Percentiles rank a stretch among this genome's conserved stretches.
Conservation (phyloP, 2,329 filamentous ascomycete species). For the Chalaropsis thielavioides region DNA sequence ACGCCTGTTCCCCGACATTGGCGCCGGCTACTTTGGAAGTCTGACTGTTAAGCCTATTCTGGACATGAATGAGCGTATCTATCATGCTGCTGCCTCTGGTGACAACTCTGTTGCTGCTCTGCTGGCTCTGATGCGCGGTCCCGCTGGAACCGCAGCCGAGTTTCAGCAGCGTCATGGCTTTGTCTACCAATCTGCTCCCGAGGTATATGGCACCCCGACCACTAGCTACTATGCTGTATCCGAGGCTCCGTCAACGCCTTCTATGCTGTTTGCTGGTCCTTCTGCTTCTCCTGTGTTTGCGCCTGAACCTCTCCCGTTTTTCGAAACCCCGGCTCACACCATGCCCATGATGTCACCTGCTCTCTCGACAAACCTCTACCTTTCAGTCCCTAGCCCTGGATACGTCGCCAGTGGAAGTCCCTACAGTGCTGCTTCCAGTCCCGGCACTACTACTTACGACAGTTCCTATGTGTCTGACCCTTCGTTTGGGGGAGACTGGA, state of each 20-base stretch:
- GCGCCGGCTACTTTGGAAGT: conserved; percentile 73
- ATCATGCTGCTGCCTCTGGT: conserved; percentile 22
- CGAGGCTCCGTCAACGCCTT: conserved; percentile 6
- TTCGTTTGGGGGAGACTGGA: conserved; percentile 7
- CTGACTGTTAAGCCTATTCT: conserved; percentile 70
- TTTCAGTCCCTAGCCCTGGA: conserved; percentile 12
- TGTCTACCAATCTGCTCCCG: conserved; percentile 3
- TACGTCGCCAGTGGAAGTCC: conserved; percentile 10
- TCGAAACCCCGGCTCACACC: conserved; percentile 4
- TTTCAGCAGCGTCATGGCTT: conserved; percentile 13
- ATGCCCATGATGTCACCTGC: conserved; percentile 15
- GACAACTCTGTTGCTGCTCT: not conserved
- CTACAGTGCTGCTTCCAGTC: conserved; percentile 14
- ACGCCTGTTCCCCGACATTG: conserved; percentile 81
- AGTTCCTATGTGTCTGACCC: conserved; percentile 11
- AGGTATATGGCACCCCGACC: conserved; percentile 13
- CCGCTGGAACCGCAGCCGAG: conserved; percentile 8
- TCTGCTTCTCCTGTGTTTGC: conserved; percentile 9
- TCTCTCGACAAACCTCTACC: conserved; percentile 6
- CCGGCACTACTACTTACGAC: conserved; percentile 12
- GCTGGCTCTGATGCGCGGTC: conserved; percentile 8
- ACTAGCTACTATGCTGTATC: conserved; percentile 11
- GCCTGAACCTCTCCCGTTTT: conserved; percentile 5
- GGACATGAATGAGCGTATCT: conserved; percentile 65
- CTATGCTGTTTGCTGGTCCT: conserved; percentile 9